These are phyloP conservation scores for Aspergillus jensenii DNA, from an alignment of 2,329 filamentous ascomycete species.

Conservation along the genomic window DNA sequence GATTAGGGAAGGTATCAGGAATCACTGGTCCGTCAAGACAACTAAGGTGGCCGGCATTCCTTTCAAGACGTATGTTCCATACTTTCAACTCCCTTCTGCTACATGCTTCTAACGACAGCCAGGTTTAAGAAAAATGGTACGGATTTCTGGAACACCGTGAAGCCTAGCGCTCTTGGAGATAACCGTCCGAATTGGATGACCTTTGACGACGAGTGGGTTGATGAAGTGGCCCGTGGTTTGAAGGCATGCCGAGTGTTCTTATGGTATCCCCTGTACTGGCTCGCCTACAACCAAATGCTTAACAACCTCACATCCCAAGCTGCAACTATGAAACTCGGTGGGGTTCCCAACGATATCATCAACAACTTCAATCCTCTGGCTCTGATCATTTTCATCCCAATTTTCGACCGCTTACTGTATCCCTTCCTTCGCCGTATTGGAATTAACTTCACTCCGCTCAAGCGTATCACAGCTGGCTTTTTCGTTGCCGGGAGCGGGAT, in stretches of 20 bases:
- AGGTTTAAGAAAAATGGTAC: slow-evolving; percentile 20
- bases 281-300: slow-evolving; percentile 55
- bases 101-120: background rate
- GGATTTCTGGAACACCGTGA: slow-evolving; percentile 24
- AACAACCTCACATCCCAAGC: slow-evolving; percentile 58
- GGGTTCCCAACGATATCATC: slow-evolving; percentile 56
- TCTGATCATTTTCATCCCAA: slow-evolving; percentile 55
- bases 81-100: no score
- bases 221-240: slow-evolving; percentile 69
- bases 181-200: slow-evolving; percentile 55
- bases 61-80: slow-evolving; percentile 13
- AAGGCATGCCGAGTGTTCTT: slow-evolving; percentile 68
- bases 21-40: slow-evolving; percentile 62
- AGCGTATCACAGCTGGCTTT: slow-evolving; percentile 54
- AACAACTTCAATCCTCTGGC: slow-evolving; percentile 55
- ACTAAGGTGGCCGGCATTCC: slow-evolving; percentile 28
- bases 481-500: slow-evolving; percentile 49
- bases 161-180: slow-evolving; percentile 21
- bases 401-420: slow-evolving; percentile 54
- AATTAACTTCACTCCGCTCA: slow-evolving; percentile 54
- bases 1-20: slow-evolving; percentile 61
- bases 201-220: slow-evolving; percentile 78
- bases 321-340: slow-evolving; percentile 53
- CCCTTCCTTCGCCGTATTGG: slow-evolving; percentile 47
- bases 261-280: slow-evolving; percentile 51